A percentile compares a stretch with the other conserved stretches of the same genome.
phyloP scores from a whole-genome alignment of 306 rosid species.

The Gleditsia sinensis region DNA sequence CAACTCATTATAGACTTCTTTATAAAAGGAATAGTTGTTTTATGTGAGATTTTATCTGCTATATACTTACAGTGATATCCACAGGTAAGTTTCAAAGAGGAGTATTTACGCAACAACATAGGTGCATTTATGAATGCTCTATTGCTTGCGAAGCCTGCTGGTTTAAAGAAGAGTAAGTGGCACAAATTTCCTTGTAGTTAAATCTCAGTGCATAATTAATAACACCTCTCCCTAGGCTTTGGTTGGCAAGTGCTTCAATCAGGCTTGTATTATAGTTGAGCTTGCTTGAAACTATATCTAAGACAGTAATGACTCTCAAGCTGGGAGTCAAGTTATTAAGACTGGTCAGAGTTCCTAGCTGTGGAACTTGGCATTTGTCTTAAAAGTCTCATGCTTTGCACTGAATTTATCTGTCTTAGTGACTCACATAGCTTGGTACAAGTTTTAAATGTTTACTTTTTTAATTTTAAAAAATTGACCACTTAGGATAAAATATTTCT shows the following conservation, averaged over 20 bases:
- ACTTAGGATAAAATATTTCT: too few species aligned
- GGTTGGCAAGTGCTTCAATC: constrained; percentile 6
- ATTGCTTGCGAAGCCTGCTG: constrained; percentile 83
- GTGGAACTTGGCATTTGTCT: background rate
- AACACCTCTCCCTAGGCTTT: background rate
- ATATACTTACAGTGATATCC: constrained; percentile 28
- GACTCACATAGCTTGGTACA: background rate
- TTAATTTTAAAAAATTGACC: too few species aligned
- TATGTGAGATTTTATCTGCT: background rate
- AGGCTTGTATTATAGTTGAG: constrained; percentile 1
- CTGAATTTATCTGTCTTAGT: background rate
- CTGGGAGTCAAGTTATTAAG: background rate
- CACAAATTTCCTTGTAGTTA: constrained; percentile 13
- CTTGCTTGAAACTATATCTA: constrained; percentile 2
- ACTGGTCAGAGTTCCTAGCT: too few species aligned
- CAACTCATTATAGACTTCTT: constrained; percentile 17
- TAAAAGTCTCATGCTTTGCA: background rate
- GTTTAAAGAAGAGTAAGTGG: constrained; percentile 90
- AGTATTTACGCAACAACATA: constrained; percentile 79
- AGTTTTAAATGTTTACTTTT: too few species aligned
- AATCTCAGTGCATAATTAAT: constrained; percentile 17
- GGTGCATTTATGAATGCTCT: constrained; percentile 92
- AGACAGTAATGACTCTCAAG: background rate
- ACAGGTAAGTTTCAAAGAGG: constrained; percentile 83
- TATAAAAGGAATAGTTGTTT: constrained; percentile 3